A percentile compares a stretch with the other conserved stretches of the same genome.
These are phyloP conservation scores for Nigrospora osmanthi DNA, from an alignment of 2,329 filamentous ascomycete species.

Conservation along the genomic window DNA sequence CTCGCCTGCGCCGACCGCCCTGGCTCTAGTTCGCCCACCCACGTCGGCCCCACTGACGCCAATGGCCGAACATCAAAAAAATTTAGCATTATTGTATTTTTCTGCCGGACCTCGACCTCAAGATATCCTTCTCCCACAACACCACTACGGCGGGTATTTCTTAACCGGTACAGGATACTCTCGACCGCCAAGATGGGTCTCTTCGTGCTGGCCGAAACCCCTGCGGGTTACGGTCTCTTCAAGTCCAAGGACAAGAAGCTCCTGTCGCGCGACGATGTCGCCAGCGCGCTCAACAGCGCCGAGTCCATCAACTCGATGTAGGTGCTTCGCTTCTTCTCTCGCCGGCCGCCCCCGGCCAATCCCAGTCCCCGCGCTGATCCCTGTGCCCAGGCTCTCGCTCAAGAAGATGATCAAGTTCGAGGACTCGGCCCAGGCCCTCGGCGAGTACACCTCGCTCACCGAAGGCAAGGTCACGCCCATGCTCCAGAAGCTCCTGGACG, in stretches of 20 bases:
- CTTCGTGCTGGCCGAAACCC: conserved; percentile 90
- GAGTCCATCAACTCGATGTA: conserved; percentile 84
- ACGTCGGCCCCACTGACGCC: too few species aligned
- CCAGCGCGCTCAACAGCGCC: conserved; percentile 65
- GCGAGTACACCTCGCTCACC: conserved; percentile 81
- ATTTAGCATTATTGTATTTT: too few species aligned
- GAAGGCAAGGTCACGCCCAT: conserved; percentile 94
- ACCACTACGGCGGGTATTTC: too few species aligned
- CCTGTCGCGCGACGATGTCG: conserved; percentile 76
- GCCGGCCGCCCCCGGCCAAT: not conserved
- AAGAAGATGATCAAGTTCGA: conserved; percentile 98
- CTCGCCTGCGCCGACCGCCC: too few species aligned
- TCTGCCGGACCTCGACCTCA: too few species aligned
- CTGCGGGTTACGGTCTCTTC: conserved; percentile 90
- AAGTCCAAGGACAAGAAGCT: conserved; percentile 99
- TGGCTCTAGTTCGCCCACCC: too few species aligned
- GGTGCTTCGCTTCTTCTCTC: conserved; percentile 27
- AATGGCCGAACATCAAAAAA: too few species aligned
- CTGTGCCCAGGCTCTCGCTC: conserved; percentile 64
- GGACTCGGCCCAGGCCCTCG: conserved; percentile 80
- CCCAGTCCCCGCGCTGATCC: not conserved
- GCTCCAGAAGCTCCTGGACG: conserved; percentile 72
- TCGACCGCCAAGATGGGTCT: conserved; percentile 60
- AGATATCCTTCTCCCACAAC: too few species aligned
- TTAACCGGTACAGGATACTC: too few species aligned